Evolutionary conservation across 2,329 filamentous ascomycete species (phyloP).

Genomic region (Coniochaeta hoffmannii): DNA sequence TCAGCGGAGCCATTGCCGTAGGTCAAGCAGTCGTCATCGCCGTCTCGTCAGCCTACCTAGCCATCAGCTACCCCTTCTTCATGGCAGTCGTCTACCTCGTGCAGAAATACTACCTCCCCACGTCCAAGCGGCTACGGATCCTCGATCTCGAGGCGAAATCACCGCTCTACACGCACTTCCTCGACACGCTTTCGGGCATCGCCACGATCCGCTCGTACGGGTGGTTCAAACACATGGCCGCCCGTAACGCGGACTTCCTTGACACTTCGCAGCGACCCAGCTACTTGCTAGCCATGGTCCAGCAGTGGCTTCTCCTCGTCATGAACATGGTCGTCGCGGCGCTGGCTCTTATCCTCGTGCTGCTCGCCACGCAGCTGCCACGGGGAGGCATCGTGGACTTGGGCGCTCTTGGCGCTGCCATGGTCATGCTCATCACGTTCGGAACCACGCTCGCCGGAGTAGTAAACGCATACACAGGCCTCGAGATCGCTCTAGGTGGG

Average conservation of each 20-base stretch:
- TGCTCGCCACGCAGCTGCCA: slow-evolving; percentile 16
- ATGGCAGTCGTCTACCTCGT: slow-evolving; percentile 27
- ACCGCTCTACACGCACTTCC: slow-evolving; percentile 36
- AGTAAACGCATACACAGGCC: slow-evolving; percentile 19
- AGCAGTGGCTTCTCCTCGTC: slow-evolving; percentile 24
- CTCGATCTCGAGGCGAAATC: slow-evolving; percentile 36
- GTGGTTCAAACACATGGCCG: slow-evolving; percentile 27
- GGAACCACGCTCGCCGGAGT: slow-evolving; percentile 18
- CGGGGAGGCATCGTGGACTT: slow-evolving; percentile 8
- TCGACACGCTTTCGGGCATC: slow-evolving; percentile 33
- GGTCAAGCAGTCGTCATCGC: slow-evolving; percentile 6
- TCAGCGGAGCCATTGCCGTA: background rate
- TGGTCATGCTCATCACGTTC: slow-evolving; percentile 24
- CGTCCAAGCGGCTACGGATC: slow-evolving; percentile 36
- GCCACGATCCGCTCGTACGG: slow-evolving; percentile 37
- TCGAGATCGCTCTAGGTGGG: slow-evolving; percentile 25
- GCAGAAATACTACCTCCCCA: slow-evolving; percentile 38
- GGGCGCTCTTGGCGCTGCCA: slow-evolving; percentile 13
- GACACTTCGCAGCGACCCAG: slow-evolving; percentile 21
- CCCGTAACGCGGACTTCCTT: slow-evolving; percentile 21
- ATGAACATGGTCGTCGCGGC: slow-evolving; percentile 23
- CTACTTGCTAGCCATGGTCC: slow-evolving; percentile 22
- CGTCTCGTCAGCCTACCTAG: slow-evolving; percentile 5
- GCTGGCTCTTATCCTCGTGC: slow-evolving; percentile 20
- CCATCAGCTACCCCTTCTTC: slow-evolving; percentile 6